Evolutionary conservation across 2,329 filamentous ascomycete species (phyloP).

Genomic region (Coleophoma cylindrospora): DNA sequence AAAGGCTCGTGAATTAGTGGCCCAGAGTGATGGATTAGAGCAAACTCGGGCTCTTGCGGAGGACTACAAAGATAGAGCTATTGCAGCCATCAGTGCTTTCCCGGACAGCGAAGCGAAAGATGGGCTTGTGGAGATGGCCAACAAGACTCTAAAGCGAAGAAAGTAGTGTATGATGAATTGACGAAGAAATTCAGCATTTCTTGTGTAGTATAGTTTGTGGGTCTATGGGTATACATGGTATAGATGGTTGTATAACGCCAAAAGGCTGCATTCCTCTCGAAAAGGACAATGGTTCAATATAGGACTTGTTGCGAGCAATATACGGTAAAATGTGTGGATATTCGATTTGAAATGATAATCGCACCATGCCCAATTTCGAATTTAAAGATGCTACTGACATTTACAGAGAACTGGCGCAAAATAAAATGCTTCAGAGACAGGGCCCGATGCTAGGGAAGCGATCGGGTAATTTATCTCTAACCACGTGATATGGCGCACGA

Average conservation of each 20-base stretch:
- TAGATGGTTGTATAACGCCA: not conserved
- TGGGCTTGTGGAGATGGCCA: slow-evolving; percentile 87
- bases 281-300: too few relatives aligned
- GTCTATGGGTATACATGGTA: not conserved
- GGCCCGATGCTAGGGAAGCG: too few relatives aligned
- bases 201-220: not conserved
- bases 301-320: too few relatives aligned
- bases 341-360: too few relatives aligned
- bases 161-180: slow-evolving; percentile 49
- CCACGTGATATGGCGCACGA: not conserved
- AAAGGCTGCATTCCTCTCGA: not conserved
- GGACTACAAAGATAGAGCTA: slow-evolving; percentile 84
- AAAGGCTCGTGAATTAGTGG: slow-evolving; percentile 82
- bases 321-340: too few relatives aligned
- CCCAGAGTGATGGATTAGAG: slow-evolving; percentile 79
- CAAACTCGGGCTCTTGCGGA: slow-evolving; percentile 88
- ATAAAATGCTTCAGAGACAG: too few relatives aligned
- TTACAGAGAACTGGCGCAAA: too few relatives aligned
- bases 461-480: not conserved
- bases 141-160: slow-evolving; percentile 82
- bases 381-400: too few relatives aligned
- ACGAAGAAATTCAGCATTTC: not conserved
- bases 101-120: slow-evolving; percentile 94
- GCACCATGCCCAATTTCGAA: too few relatives aligned
- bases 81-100: slow-evolving; percentile 76